phyloP scores from a whole-genome alignment of 2,329 filamentous ascomycete species.

The Cercospora zeina region DNA sequence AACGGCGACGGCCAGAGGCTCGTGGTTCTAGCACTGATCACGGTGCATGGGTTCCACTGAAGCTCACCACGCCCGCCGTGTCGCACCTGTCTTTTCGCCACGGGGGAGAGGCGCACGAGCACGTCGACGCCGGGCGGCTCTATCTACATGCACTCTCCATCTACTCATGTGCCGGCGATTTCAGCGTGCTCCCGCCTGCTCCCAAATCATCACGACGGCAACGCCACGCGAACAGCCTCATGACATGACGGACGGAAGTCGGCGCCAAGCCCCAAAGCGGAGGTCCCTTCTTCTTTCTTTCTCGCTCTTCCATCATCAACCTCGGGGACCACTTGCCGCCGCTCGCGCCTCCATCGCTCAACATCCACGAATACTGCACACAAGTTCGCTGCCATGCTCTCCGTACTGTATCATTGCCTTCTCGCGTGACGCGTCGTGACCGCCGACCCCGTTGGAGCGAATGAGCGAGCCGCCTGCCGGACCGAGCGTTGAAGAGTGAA shows the following conservation, averaged over 20 bases:
- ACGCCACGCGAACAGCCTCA: slow-evolving; percentile 1
- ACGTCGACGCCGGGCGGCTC: not conserved
- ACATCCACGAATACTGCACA: not conserved
- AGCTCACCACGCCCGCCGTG: slow-evolving; percentile 4
- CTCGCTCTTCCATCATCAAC: not conserved
- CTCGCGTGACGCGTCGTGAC: not conserved
- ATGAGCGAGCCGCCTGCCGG: not conserved
- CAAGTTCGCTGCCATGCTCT: not conserved
- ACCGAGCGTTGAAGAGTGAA: slow-evolving; percentile 7
- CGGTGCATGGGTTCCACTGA: slow-evolving; percentile 10
- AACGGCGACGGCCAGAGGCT: not conserved
- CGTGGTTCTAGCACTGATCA: slow-evolving; percentile 2
- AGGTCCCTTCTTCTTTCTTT: slow-evolving; percentile 6
- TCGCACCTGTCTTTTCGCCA: not conserved
- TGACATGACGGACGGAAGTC: not conserved
- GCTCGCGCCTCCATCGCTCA: not conserved
- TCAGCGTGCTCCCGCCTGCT: not conserved
- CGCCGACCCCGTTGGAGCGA: slow-evolving; percentile 2
- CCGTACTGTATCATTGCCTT: not conserved
- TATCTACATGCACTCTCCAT: not conserved
- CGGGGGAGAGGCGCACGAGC: not conserved
- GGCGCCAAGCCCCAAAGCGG: slow-evolving; percentile 1
- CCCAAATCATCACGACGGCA: not conserved
- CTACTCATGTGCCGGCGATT: not conserved
- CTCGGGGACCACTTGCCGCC: not conserved